phyloP scores from a whole-genome alignment of 768 basidiomycete species.

The Podaxis carcinomalis region DNA sequence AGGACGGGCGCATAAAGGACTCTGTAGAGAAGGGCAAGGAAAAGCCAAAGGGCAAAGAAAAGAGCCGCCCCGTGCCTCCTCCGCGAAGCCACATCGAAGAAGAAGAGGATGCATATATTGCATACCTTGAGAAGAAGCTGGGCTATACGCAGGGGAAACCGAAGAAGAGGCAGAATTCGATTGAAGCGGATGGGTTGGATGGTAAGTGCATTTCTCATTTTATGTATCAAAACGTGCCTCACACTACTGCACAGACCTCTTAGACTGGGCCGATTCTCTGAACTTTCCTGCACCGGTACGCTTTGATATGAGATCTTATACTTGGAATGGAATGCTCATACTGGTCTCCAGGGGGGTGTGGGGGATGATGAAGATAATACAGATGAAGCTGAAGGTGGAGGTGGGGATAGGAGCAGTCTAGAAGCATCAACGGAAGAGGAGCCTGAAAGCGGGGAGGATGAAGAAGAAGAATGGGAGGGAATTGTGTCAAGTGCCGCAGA shows the following conservation, averaged over 20 bases:
- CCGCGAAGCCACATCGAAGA: slow-evolving; percentile 28
- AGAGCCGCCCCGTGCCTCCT: not conserved
- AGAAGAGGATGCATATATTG: slow-evolving; percentile 84
- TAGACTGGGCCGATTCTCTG: slow-evolving; percentile 46
- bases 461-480: slow-evolving; percentile 32
- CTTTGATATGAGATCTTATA: slow-evolving; percentile 9
- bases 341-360: not conserved
- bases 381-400: slow-evolving; percentile 22
- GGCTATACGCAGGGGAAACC: slow-evolving; percentile 45
- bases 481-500: slow-evolving; percentile 17
- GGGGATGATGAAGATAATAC: slow-evolving; percentile 22
- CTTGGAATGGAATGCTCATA: not conserved
- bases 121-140: slow-evolving; percentile 76
- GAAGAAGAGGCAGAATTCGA: slow-evolving; percentile 37
- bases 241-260: slow-evolving; percentile 37
- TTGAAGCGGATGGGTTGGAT: slow-evolving; percentile 78
- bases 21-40: not conserved
- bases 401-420: slow-evolving; percentile 17
- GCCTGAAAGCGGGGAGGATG: slow-evolving; percentile 10
- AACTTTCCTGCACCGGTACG: slow-evolving; percentile 12
- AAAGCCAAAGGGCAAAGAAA: slow-evolving; percentile 8
- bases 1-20: slow-evolving; percentile 1
- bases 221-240: not conserved
- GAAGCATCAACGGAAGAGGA: slow-evolving; percentile 19
- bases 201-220: slow-evolving; percentile 42